Conservation (phyloP, 192 early-diverging fungal genomes). For the Powellomyces hirtus region DNA sequence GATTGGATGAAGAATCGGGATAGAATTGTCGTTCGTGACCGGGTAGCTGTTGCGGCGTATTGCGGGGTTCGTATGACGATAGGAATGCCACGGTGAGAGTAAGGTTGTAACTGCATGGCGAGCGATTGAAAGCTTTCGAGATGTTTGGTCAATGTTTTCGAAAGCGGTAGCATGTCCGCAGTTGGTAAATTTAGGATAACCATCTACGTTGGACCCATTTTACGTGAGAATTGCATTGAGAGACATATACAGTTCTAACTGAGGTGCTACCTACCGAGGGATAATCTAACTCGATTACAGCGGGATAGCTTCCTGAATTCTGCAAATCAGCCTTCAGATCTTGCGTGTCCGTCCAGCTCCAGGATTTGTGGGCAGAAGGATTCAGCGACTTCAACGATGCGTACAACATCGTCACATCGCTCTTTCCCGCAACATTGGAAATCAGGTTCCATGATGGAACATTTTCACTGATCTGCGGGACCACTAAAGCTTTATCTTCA, state of each 20-base stretch:
- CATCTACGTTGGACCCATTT: no score
- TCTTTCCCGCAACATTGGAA: not conserved
- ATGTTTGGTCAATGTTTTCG: not conserved
- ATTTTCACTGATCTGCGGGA: not conserved
- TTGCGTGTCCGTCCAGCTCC: not conserved
- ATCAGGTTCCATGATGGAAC: not conserved
- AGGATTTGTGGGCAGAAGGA: not conserved
- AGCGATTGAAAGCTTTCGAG: not conserved
- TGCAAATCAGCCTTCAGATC: not conserved
- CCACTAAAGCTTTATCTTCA: slow-evolving; percentile 1
- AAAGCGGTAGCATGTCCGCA: not conserved
- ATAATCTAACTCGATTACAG: no score
- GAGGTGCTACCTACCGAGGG: no score
- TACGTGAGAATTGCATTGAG: no score
- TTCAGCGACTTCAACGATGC: not conserved
- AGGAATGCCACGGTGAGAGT: slow-evolving; percentile 4
- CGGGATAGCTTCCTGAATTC: no score
- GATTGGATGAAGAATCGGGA: slow-evolving; percentile 6
- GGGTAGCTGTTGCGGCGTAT: not conserved
- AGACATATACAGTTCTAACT: no score
- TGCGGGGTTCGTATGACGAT: slow-evolving; percentile 14
- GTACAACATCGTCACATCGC: not conserved
- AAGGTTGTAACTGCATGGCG: not conserved
- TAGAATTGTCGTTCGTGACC: not conserved
- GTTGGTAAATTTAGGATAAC: slow-evolving; percentile 3